Base-by-base conservation (phyloP, 345 rosid species). In the Erucastrum elatum region DNA sequence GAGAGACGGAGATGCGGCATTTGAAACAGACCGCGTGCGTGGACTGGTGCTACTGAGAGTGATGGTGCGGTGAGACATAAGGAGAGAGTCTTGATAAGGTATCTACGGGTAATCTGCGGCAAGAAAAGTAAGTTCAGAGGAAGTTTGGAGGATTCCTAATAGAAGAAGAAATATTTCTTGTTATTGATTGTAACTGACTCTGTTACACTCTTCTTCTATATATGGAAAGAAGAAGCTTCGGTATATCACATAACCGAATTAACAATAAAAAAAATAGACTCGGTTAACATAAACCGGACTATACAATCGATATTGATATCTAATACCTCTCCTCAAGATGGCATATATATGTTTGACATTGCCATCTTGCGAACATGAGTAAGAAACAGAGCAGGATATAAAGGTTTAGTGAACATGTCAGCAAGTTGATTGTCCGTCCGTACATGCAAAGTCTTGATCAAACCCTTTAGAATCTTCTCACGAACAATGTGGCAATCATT, bases 1-100 rank as follows among this genome's bases (percentile, higher is more conserved):
- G 80, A 80, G 29, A 90, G 85, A 4, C 89, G 86, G 78, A 80
- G 59, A 11, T 91, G 91, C 3, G 94, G 94, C 94, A 90, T 90
- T 71, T 88, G 94, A 72, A 90, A 87, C 77, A 90, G 94, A 49
- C 94, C 94, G 26, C 91, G 94, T 35, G 91, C 87, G 26, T 13
- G 41, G n/a, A 66, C 80, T 69, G 83, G 79, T 68, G 69, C 68
- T 34, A 66, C 31, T 55, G 83, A 67, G 51, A 77, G 65, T 55
- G 87, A 64, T 34, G 86, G 72, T 75, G 71, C n/a, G 55, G 88
- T 79, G 17, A 83, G 44, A 62, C 86, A 69, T 83, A 89, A 49
- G 12, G 87, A 67, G 82, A 89, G 82, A 29, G 86, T 82, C 5
- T 82, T 68, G 76, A 90, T 80, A 78, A 90, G 81, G 35, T 76